Evolutionary conservation across 1,284 basidiomycete genomes (phyloP).

Genomic region (Ceratobasidium sp.): DNA sequence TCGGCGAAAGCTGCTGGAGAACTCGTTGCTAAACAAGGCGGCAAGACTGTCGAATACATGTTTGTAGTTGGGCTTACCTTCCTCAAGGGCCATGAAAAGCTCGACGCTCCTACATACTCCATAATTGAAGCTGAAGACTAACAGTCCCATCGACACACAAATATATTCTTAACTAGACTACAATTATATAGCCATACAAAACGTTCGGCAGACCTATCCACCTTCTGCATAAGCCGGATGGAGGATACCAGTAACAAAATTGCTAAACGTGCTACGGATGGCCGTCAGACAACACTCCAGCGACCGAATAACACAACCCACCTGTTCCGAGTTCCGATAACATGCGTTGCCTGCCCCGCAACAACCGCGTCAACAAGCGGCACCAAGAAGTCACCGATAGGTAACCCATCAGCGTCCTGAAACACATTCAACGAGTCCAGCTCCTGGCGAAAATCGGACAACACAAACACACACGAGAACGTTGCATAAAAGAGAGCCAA

Average conservation of each 20-base stretch:
- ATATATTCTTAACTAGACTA: conserved; percentile 10
- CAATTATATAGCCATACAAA: not conserved
- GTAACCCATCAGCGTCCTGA: conserved; percentile 63
- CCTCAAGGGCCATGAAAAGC: conserved; percentile 78
- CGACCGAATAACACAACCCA: not conserved
- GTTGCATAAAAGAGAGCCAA: conserved; percentile 60
- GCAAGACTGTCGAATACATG: conserved; percentile 87
- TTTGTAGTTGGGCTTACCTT: conserved; percentile 91
- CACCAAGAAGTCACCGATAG: conserved; percentile 59
- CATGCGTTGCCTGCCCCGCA: conserved; percentile 48
- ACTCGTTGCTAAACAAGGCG: conserved; percentile 83
- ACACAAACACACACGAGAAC: conserved; percentile 74
- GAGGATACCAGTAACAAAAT: conserved; percentile 25
- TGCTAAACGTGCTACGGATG: conserved; percentile 23
- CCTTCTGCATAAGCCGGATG: conserved; percentile 14
- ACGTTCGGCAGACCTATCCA: not conserved
- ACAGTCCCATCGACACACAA: not conserved
- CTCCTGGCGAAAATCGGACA: conserved; percentile 62
- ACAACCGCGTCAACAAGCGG: conserved; percentile 76
- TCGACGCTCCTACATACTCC: conserved; percentile 87
- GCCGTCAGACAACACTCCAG: not conserved
- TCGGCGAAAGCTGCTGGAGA: conserved; percentile 94
- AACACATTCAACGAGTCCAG: conserved; percentile 55
- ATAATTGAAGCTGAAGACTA: conserved; percentile 79
- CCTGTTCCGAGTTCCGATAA: conserved; percentile 25